phyloP scores from a whole-genome alignment of 2,329 filamentous ascomycete species.

The Colletotrichum euphorbiae region DNA sequence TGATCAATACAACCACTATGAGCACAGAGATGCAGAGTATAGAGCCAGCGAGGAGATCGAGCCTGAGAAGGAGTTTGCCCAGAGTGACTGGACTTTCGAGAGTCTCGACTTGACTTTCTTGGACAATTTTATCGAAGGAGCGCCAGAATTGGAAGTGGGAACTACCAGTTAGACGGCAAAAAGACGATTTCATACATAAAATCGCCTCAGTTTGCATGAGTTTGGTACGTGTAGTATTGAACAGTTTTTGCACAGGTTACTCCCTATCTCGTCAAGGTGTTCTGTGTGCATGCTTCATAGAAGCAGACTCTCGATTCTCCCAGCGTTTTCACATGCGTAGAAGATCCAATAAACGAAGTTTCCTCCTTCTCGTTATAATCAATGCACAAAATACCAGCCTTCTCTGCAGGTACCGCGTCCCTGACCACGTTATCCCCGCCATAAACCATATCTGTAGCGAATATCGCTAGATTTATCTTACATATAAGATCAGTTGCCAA shows the following conservation, averaged over 20 bases:
- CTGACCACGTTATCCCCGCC: constrained; percentile 47
- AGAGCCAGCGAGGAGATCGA: background rate
- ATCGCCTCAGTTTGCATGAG: no score
- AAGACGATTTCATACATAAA: no score
- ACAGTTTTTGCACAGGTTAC: no score
- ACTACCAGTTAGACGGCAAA: no score
- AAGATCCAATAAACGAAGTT: constrained; percentile 24
- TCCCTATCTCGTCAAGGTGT: no score
- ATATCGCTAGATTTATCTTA: constrained; percentile 39
- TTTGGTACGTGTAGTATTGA: no score
- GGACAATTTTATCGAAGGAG: constrained; percentile 17
- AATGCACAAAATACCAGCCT: constrained; percentile 45
- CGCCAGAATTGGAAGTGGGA: background rate
- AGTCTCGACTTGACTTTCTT: constrained; percentile 23
- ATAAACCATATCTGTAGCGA: constrained; percentile 45
- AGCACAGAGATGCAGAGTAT: constrained; percentile 40
- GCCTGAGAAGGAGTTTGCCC: background rate
- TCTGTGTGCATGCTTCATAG: background rate
- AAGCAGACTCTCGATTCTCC: constrained; percentile 38
- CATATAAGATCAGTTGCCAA: no score
- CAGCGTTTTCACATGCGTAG: constrained; percentile 40
- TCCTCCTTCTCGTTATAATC: constrained; percentile 43
- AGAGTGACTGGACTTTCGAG: constrained; percentile 22
- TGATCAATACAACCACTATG: background rate
- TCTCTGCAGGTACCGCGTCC: constrained; percentile 46